These are phyloP conservation scores for Metschnikowia cubensis DNA, from an alignment of 805 yeast species.

Conservation along the genomic window DNA sequence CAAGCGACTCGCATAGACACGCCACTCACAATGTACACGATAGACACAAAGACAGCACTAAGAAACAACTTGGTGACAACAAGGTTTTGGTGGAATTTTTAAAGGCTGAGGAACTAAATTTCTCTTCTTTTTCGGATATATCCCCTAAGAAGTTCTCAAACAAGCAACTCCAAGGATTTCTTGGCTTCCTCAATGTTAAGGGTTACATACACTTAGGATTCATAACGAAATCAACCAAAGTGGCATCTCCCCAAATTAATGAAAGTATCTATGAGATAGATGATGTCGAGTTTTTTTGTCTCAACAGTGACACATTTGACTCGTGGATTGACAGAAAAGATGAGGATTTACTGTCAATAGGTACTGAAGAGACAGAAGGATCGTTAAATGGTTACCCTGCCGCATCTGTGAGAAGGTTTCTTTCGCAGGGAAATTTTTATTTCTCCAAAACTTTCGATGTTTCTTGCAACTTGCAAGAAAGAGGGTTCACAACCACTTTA, in stretches of 20 bases:
- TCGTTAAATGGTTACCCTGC: constrained; percentile 33
- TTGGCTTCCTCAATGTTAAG: constrained; percentile 58
- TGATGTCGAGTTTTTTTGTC: constrained; percentile 63
- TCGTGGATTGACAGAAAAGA: constrained; percentile 20
- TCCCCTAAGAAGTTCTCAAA: constrained; percentile 26
- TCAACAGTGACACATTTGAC: constrained; percentile 56
- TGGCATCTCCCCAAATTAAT: constrained; percentile 55
- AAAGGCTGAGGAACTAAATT: constrained; percentile 35
- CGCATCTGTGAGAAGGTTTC: constrained; percentile 40
- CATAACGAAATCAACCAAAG: constrained; percentile 49
- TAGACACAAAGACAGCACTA: constrained; percentile 15
- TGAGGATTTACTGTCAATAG: constrained; percentile 10
- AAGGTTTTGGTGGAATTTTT: constrained; percentile 53
- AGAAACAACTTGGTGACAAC: constrained; percentile 20
- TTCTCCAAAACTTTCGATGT: constrained; percentile 47
- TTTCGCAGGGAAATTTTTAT: constrained; percentile 46
- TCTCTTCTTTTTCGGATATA: constrained; percentile 41
- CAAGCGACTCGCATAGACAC: constrained; percentile 16
- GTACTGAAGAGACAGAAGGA: constrained; percentile 15
- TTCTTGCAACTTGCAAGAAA: constrained; percentile 41
- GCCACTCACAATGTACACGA: constrained; percentile 20
- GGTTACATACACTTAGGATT: constrained; percentile 55
- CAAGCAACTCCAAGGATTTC: constrained; percentile 46
- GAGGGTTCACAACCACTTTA: constrained; percentile 32
- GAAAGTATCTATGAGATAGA: constrained; percentile 52